Percentiles rank a stretch among this genome's conserved stretches.
These are phyloP conservation scores for Yamadazyma scolyti DNA, from an alignment of 805 yeast species.

Conservation along the genomic window DNA sequence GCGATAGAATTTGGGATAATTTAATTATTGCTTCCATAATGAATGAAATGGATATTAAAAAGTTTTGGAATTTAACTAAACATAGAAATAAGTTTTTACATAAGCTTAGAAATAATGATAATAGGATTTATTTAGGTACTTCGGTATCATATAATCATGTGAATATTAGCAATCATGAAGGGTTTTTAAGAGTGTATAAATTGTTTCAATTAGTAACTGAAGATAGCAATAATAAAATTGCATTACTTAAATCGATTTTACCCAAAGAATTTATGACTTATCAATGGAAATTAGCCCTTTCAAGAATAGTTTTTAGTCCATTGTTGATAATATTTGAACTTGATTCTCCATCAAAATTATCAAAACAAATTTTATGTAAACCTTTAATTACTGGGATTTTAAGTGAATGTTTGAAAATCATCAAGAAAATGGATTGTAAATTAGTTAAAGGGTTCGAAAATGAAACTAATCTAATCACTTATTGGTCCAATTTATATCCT, in stretches of 20 bases:
- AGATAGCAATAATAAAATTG: slow-evolving; percentile 33
- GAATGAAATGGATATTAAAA: slow-evolving; percentile 58
- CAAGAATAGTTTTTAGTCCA: slow-evolving; percentile 75
- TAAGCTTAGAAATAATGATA: slow-evolving; percentile 36
- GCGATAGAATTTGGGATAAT: slow-evolving; percentile 20
- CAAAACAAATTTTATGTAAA: slow-evolving; percentile 71
- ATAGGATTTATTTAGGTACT: slow-evolving; percentile 43
- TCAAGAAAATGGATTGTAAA: slow-evolving; percentile 74
- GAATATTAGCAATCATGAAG: slow-evolving; percentile 10
- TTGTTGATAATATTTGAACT: slow-evolving; percentile 71
- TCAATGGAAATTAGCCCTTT: slow-evolving; percentile 84
- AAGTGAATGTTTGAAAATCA: slow-evolving; percentile 67
- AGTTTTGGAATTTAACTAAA: slow-evolving; percentile 11
- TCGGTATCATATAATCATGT: slow-evolving; percentile 8
- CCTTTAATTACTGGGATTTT: slow-evolving; percentile 81
- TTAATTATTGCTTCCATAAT: slow-evolving; percentile 50
- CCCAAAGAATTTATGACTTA: slow-evolving; percentile 60
- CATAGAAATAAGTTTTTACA: slow-evolving; percentile 22
- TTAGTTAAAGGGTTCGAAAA: slow-evolving; percentile 67
- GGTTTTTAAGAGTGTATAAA: slow-evolving; percentile 19
- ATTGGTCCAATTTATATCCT: slow-evolving; percentile 50
- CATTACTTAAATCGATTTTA: slow-evolving; percentile 47
- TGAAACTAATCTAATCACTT: slow-evolving; percentile 54
- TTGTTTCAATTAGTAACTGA: slow-evolving; percentile 32
- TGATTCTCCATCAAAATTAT: slow-evolving; percentile 55